Percentiles rank a stretch among this genome's conserved stretches.
phyloP scores from a whole-genome alignment of 148 eudicot species.

The Agrostemma githago region DNA sequence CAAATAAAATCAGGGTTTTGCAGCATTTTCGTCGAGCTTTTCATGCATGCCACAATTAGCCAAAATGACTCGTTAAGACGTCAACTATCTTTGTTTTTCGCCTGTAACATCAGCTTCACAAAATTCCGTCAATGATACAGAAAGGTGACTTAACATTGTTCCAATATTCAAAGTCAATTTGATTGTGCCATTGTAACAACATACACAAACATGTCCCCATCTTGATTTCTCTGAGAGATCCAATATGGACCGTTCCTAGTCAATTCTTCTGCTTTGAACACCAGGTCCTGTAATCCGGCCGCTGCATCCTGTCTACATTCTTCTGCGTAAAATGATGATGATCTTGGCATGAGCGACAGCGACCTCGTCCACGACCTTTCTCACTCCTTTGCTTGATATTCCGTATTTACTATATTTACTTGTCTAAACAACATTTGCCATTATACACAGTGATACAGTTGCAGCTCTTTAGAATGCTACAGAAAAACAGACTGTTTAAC shows the following conservation, averaged over 20 bases:
- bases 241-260: background rate
- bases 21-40: background rate
- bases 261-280: background rate
- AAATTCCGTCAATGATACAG: background rate
- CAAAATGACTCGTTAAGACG: too few relatives aligned
- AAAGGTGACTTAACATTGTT: background rate
- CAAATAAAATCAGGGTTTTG: background rate
- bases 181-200: background rate
- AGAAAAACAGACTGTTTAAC: constrained; percentile 37
- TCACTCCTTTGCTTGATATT: too few relatives aligned
- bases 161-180: background rate
- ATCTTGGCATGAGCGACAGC: too few relatives aligned
- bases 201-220: background rate
- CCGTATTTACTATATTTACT: background rate
- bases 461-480: constrained; percentile 16
- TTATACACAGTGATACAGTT: constrained; percentile 22
- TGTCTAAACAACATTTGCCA: constrained; percentile 4
- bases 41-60: background rate
- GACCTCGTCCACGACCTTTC: too few relatives aligned
- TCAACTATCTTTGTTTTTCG: background rate
- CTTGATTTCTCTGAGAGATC: background rate
- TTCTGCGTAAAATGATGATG: too few relatives aligned
- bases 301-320: background rate
- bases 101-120: background rate
- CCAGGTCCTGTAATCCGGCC: background rate